Evolutionary conservation across 164 flowering plant genomes (phyloP).

Genomic region (Aristolochia contorta): DNA sequence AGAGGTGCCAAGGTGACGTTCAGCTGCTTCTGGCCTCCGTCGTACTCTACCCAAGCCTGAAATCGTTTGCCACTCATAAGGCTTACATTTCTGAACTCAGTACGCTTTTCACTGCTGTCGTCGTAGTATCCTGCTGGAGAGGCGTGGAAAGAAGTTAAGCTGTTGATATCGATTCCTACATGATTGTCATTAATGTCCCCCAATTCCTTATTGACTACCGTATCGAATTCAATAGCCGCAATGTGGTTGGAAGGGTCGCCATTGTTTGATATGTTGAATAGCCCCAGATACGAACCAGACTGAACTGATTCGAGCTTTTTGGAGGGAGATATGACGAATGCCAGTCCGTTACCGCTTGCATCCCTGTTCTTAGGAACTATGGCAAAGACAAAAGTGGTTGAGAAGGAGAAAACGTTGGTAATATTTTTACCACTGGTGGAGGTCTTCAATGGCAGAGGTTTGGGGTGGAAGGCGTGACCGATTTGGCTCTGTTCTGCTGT

Average conservation of each 20-base stretch:
- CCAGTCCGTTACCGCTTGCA: conserved; percentile 13
- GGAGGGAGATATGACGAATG: conserved; percentile 10
- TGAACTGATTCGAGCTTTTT: conserved; percentile 6
- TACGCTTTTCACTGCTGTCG: conserved; percentile 2
- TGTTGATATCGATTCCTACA: conserved; percentile 45
- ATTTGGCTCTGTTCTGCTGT: conserved; percentile 1
- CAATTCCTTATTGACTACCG: conserved; percentile 23
- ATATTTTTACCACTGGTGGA: neutral
- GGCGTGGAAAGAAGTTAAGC: conserved; percentile 21
- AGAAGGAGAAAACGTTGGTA: conserved; percentile 21
- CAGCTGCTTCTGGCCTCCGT: conserved; percentile 4
- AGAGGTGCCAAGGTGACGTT: conserved; percentile 14
- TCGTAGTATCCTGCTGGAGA: conserved; percentile 19
- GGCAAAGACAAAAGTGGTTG: conserved; percentile 15
- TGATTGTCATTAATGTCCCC: conserved; percentile 59
- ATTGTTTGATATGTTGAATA: conserved; percentile 23
- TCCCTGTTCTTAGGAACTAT: conserved; percentile 6
- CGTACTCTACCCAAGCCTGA: conserved; percentile 15
- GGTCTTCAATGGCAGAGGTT: conserved; percentile 9
- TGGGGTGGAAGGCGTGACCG: conserved; percentile 17
- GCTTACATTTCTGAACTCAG: conserved; percentile 5
- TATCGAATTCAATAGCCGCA: conserved; percentile 37
- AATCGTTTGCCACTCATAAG: conserved; percentile 20
- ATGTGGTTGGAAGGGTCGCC: conserved; percentile 27
- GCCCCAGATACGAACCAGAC: conserved; percentile 23